Evolutionary conservation across 2,329 filamentous ascomycete genomes (phyloP), one percentile per base, ranked within the genome.

Genomic region (Ophiobolus disseminans): DNA sequence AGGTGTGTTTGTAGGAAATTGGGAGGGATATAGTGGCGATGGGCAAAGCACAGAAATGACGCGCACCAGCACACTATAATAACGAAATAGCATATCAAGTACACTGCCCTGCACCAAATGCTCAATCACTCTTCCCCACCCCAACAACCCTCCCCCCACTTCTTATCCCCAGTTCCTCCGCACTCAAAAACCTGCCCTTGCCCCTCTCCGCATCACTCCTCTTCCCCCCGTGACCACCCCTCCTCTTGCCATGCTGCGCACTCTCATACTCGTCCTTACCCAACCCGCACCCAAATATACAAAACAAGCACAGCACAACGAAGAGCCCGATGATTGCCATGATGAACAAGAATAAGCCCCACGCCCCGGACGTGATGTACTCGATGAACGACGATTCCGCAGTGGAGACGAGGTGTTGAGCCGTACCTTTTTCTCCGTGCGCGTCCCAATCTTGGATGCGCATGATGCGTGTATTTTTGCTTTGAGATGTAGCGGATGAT

Each of bases 61-160:
- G n/a, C n/a, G n/a, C n/a, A n/a, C n/a, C n/a, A n/a, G n/a, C n/a
- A n/a, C n/a, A n/a, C n/a, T n/a, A n/a, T n/a, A n/a, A n/a, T n/a
- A n/a, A n/a, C n/a, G n/a, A n/a, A n/a, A n/a, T n/a, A n/a, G n/a
- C n/a, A n/a, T n/a, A n/a, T n/a, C n/a, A n/a, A n/a, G n/a, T n/a
- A n/a, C n/a, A n/a, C n/a, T n/a, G n/a, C n/a, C n/a, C n/a, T n/a
- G n/a, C n/a, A n/a, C n/a, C n/a, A n/a, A n/a, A n/a, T n/a, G n/a
- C n/a, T 62, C 45, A 72, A 61, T 72, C 68, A 53, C 61, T 69
- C 53, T 72, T 72, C 36, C 62, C 67, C 21, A 68, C 54, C 11
- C 66, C 68, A 6, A 70, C 62, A 16, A 69, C 62, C 40, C 42
- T 66, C 20, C 57, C 64, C 20, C 57, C 50, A 22, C 54, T 50